Base-by-base conservation (phyloP, 768 basidiomycete species). In the Botryobasidium botryosum region DNA sequence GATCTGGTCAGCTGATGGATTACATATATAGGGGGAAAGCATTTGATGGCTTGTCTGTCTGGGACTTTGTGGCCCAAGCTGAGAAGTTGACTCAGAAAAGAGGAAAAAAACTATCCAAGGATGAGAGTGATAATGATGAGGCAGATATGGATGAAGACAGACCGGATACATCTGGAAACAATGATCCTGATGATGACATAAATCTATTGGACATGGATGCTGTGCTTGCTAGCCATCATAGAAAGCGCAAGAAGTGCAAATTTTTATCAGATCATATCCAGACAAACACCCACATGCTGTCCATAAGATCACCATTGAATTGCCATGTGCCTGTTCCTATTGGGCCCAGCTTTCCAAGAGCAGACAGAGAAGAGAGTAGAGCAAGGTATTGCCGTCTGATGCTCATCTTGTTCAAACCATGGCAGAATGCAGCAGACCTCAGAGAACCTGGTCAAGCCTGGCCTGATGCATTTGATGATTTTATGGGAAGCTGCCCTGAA, bases 401-500 rank as follows among this genome's bases (percentile, higher is more conserved):
- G 66, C 45, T 69, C 3, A 57, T 65, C 12, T 53, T 68, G 0
- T 68, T 68, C 50, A 65, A 66, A 48, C 68, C 67, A 0, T 68
- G 67, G 68, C 28, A 55, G 1, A 24, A 40, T 35, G 31, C 50
- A 1, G 17, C 6, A 4, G 60, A 68, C 35, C 50, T 68, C 5
- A 33, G 51, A 17, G 3, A 2, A 13, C 0, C 1, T 1, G 37
- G 23, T 7, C 46, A 57, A 27, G 37, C 54, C 0, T 66, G 64
- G 64, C 15, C 21, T 26, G 53, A 56, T 8, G 62, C 61, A 4
- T 66, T 64, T 50, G 10, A 52, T 1, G 6, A 35, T 2, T 20
- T 28, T 33, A 3, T 31, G 49, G n/a, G n/a, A n/a, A n/a, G n/a
- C n/a, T n/a, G n/a, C n/a, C n/a, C n/a, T n/a, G n/a, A n/a, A n/a